Evolutionary conservation across 257 asterid species (phyloP).

Genomic region (Ehretia macrophylla): DNA sequence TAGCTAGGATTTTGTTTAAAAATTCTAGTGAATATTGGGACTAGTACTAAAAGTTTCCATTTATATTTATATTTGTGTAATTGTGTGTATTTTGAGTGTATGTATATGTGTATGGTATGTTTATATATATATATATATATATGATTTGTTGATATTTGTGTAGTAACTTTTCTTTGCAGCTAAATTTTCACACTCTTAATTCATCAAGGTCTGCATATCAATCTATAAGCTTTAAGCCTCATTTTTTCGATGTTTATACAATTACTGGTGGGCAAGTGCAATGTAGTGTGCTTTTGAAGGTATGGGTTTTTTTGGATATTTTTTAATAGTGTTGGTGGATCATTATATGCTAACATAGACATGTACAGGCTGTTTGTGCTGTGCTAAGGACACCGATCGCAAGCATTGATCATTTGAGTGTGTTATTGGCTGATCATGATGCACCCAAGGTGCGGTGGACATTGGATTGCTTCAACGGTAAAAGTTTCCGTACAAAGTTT

Average conservation of each 20-base stretch:
- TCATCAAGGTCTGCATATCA: conserved; percentile 90
- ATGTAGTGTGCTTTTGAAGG: conserved; percentile 89
- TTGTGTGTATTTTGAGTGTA: no score
- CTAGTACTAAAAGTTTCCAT: no score
- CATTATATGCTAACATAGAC: conserved; percentile 10
- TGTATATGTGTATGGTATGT: not conserved
- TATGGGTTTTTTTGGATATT: conserved; percentile 12
- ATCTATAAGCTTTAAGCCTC: conserved; percentile 69
- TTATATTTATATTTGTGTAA: no score
- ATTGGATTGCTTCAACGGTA: conserved; percentile 76
- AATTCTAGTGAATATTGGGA: no score
- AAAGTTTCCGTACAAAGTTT: conserved; percentile 10
- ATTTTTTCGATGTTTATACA: conserved; percentile 67
- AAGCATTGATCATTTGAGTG: conserved; percentile 60
- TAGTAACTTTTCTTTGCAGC: conserved; percentile 40
- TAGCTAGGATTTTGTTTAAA: no score
- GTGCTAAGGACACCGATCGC: conserved; percentile 86
- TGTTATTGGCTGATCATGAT: conserved; percentile 59
- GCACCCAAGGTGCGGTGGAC: conserved; percentile 93
- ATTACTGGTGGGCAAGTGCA: conserved; percentile 54
- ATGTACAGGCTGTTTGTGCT: conserved; percentile 70
- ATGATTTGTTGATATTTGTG: not conserved
- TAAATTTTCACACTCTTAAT: conserved; percentile 67
- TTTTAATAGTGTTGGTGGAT: not conserved
- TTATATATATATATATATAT: not conserved